Evolutionary conservation across 2,329 filamentous ascomycete species (phyloP).

Genomic region (Colletotrichum paranaense): DNA sequence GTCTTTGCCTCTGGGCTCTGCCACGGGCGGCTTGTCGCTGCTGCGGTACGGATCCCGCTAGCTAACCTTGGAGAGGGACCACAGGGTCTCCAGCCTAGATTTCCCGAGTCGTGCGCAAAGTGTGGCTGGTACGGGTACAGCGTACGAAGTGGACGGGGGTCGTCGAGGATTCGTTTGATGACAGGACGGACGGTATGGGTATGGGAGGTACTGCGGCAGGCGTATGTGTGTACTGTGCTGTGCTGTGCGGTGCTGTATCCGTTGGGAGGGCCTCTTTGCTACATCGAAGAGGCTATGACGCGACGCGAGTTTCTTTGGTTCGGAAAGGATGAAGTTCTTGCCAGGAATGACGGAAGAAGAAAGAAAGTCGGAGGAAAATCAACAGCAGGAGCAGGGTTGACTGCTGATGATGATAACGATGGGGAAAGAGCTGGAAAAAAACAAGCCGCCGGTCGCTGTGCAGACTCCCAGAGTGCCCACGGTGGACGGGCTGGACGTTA

Average conservation of each 20-base stretch:
- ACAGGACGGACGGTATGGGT: neutral
- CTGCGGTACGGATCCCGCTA: slow-evolving; percentile 17
- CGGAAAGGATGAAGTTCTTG: neutral
- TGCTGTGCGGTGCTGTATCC: neutral
- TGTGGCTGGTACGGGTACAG: slow-evolving; percentile 22
- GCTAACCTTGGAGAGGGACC: slow-evolving; percentile 14
- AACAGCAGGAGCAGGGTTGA: neutral
- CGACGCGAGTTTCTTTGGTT: neutral
- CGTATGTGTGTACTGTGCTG: neutral
- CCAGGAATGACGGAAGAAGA: neutral
- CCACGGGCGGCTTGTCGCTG: slow-evolving; percentile 21
- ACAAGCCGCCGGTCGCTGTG: neutral
- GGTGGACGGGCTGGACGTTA: slow-evolving; percentile 12
- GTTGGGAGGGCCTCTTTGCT: slow-evolving; percentile 3
- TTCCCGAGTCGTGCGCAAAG: slow-evolving; percentile 32
- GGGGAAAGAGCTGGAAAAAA: slow-evolving; percentile 10
- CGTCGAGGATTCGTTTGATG: slow-evolving; percentile 13
- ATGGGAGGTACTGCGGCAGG: neutral
- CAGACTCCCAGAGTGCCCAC: neutral
- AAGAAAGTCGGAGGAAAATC: neutral
- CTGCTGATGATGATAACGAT: neutral
- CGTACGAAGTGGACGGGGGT: neutral
- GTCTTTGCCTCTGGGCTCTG: slow-evolving; percentile 2
- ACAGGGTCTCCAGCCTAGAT: slow-evolving; percentile 25
- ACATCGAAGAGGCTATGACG: slow-evolving; percentile 11